Evolutionary conservation across 164 flowering plant genomes (phyloP).

Genomic region (Liriodendron chinense): DNA sequence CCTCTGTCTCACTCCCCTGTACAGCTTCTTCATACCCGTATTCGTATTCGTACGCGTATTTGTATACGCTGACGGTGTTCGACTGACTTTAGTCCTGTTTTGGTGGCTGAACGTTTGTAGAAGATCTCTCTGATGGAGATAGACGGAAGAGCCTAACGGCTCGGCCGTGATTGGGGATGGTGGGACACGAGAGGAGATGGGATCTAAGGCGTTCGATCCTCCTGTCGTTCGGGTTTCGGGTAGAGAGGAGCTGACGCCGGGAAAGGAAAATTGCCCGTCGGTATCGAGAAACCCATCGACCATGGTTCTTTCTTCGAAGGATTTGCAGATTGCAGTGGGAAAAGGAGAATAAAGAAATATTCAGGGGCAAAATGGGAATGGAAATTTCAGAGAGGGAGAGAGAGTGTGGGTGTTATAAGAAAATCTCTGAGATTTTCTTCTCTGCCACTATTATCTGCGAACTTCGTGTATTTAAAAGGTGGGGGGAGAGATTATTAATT

Average conservation of each 20-base stretch:
- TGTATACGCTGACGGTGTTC: background rate
- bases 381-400: background rate
- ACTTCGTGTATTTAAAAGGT: background rate
- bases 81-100: conserved; percentile 18
- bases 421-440: background rate
- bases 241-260: conserved; percentile 33
- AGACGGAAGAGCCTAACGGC: conserved; percentile 76
- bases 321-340: conserved; percentile 9
- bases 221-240: conserved; percentile 56
- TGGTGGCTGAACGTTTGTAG: conserved; percentile 47
- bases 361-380: background rate
- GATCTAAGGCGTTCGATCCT: conserved; percentile 54
- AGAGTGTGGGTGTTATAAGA: background rate
- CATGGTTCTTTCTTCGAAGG: background rate
- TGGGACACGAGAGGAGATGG: conserved; percentile 44
- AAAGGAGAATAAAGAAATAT: conserved; percentile 16
- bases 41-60: conserved; percentile 7
- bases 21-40: conserved; percentile 52
- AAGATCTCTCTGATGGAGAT: conserved; percentile 63
- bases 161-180: conserved; percentile 30
- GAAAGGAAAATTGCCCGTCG: conserved; percentile 11
- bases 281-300: conserved; percentile 11
- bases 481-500: background rate
- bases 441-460: background rate
- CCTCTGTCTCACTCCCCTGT: conserved; percentile 97